Percentiles rank a stretch among this genome's conserved stretches.
Evolutionary conservation across 441 rosid genomes (phyloP).

Genomic region (Biscutella laevigata): DNA sequence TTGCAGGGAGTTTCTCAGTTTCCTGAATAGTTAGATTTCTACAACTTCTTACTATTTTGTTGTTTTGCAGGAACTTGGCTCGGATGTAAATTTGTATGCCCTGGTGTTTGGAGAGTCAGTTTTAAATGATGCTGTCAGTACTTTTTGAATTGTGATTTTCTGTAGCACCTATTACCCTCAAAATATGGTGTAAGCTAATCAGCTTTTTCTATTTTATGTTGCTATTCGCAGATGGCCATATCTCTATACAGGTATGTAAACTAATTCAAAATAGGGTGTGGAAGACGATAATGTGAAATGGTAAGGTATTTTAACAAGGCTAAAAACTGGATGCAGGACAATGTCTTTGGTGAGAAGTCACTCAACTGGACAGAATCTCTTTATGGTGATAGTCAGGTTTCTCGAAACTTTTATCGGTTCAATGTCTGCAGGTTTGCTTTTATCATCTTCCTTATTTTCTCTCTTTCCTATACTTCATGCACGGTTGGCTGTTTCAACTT

Average conservation of each 20-base stretch:
- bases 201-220: slow-evolving; percentile 24
- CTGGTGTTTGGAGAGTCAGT: slow-evolving; percentile 98
- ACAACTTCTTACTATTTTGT: slow-evolving; percentile 9
- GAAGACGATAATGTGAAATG: slow-evolving; percentile 1
- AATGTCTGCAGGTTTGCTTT: slow-evolving; percentile 79
- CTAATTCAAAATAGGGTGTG: background rate
- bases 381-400: slow-evolving; percentile 80
- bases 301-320: slow-evolving; percentile 25
- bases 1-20: background rate
- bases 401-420: slow-evolving; percentile 97
- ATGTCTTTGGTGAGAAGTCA: slow-evolving; percentile 83
- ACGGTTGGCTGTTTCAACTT: background rate
- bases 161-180: too few species aligned
- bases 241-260: slow-evolving; percentile 77
- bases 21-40: background rate
- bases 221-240: slow-evolving; percentile 74
- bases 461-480: background rate
- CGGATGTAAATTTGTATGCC: slow-evolving; percentile 87
- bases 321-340: slow-evolving; percentile 57
- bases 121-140: slow-evolving; percentile 92
- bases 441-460: slow-evolving; percentile 7
- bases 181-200: too few species aligned
- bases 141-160: too few species aligned
- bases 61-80: slow-evolving; percentile 82
- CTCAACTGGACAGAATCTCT: slow-evolving; percentile 58